These are phyloP conservation scores for Alternaria longipes DNA, from an alignment of 2,329 filamentous ascomycete genomes.

Conservation along the genomic window DNA sequence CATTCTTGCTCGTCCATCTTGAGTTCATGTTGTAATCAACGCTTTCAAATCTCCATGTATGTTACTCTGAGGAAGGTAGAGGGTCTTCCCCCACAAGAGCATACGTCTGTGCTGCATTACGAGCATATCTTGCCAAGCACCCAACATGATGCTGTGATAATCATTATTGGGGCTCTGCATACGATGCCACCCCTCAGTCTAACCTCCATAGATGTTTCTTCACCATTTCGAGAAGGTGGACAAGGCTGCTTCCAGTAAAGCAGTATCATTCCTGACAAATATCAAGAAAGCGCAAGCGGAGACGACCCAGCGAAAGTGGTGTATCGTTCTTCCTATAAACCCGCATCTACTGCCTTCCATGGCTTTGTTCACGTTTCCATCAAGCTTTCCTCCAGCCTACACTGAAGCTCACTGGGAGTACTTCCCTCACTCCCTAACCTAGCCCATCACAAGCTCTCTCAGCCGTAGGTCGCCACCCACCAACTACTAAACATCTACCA, in stretches of 20 bases:
- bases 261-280: neutral
- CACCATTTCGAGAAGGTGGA: neutral
- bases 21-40: neutral
- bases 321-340: neutral
- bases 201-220: neutral
- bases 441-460: neutral
- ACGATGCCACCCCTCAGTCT: neutral
- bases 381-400: neutral
- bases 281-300: neutral
- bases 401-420: neutral
- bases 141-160: neutral
- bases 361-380: neutral
- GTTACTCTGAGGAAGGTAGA: neutral
- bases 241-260: neutral
- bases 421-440: neutral
- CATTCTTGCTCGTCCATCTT: neutral
- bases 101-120: neutral
- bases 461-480: neutral
- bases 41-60: neutral
- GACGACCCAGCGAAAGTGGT: neutral
- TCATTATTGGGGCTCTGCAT: neutral
- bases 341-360: neutral
- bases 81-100: neutral
- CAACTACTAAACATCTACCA: neutral
- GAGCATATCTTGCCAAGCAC: neutral